phyloP scores from a whole-genome alignment of 108 stramenopile species.

The Skeletonema grethae region DNA sequence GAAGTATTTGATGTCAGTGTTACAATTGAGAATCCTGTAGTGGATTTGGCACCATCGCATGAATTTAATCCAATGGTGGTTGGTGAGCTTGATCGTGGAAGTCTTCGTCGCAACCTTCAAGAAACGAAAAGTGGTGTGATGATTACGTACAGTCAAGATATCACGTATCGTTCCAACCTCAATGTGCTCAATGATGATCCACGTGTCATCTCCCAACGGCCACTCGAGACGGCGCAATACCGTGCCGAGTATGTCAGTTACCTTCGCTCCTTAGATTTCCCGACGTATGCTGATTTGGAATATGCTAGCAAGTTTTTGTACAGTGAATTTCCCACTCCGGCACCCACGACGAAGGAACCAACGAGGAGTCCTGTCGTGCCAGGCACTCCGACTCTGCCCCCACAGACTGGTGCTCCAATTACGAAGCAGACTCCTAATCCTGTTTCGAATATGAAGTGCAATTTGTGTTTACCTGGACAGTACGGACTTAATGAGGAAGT shows the following conservation, averaged over 20 bases:
- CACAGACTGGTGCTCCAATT: constrained; percentile 19
- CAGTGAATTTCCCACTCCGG: constrained; percentile 40
- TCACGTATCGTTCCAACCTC: constrained; percentile 33
- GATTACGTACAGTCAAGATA: constrained; percentile 37
- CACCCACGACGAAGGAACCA: constrained; percentile 32
- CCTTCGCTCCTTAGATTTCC: constrained; percentile 35
- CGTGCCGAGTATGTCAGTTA: constrained; percentile 46
- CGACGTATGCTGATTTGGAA: constrained; percentile 24
- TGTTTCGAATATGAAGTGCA: constrained; percentile 26
- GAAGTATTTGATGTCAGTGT: constrained; percentile 32
- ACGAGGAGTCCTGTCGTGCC: constrained; percentile 33
- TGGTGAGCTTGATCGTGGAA: constrained; percentile 19
- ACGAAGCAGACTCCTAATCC: constrained; percentile 17
- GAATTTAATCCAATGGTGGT: constrained; percentile 28
- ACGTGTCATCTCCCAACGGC: constrained; percentile 33
- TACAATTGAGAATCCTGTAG: constrained; percentile 12
- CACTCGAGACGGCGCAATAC: constrained; percentile 47
- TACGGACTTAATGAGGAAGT: constrained; percentile 40
- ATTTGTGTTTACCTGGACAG: constrained; percentile 40
- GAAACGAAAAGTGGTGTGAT: constrained; percentile 8
- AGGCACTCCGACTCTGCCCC: constrained; percentile 34
- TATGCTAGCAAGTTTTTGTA: constrained; percentile 38
- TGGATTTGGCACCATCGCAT: constrained; percentile 24
- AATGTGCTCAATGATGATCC: constrained; percentile 43
- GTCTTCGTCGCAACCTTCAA: constrained; percentile 4